These are phyloP conservation scores for Phytophthora nicotianae DNA, from an alignment of 352 stramenopile species.

Conservation along the genomic window DNA sequence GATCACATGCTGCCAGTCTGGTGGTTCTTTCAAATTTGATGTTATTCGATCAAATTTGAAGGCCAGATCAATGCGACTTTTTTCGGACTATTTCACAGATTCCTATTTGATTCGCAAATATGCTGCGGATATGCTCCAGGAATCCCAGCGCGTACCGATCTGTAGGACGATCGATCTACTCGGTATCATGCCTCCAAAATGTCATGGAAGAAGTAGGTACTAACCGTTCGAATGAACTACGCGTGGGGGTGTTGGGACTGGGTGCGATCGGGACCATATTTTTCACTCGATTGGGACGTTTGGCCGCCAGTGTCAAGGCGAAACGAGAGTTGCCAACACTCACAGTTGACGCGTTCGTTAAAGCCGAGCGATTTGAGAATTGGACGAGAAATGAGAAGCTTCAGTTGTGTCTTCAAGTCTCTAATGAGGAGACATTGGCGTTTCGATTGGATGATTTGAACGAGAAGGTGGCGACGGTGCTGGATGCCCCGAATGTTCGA, in stretches of 20 bases:
- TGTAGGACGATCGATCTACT: constrained; percentile 9
- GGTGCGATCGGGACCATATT: constrained; percentile 79
- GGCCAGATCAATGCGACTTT: no score
- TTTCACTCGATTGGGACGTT: constrained; percentile 53
- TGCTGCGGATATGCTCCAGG: constrained; percentile 11
- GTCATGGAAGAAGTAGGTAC: neutral
- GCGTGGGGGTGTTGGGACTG: constrained; percentile 66
- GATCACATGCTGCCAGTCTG: no score
- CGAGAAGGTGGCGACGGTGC: constrained; percentile 16
- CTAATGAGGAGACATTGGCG: constrained; percentile 13
- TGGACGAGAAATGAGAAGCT: constrained; percentile 21
- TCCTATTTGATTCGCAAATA: constrained; percentile 1
- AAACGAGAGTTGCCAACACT: constrained; percentile 2
- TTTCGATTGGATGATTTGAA: constrained; percentile 15
- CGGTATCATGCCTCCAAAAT: neutral
- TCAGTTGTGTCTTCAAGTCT: constrained; percentile 12
- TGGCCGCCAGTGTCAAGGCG: constrained; percentile 21
- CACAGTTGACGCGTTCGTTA: constrained; percentile 59
- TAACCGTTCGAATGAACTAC: constrained; percentile 17
- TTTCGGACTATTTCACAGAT: neutral
- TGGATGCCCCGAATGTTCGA: constrained; percentile 30
- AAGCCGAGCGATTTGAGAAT: constrained; percentile 40
- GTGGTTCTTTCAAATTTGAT: no score
- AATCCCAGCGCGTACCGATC: constrained; percentile 1
- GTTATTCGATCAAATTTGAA: no score